Evolutionary conservation across 352 stramenopile species (phyloP).

Genomic region (Phytopythium chamaehyphon): DNA sequence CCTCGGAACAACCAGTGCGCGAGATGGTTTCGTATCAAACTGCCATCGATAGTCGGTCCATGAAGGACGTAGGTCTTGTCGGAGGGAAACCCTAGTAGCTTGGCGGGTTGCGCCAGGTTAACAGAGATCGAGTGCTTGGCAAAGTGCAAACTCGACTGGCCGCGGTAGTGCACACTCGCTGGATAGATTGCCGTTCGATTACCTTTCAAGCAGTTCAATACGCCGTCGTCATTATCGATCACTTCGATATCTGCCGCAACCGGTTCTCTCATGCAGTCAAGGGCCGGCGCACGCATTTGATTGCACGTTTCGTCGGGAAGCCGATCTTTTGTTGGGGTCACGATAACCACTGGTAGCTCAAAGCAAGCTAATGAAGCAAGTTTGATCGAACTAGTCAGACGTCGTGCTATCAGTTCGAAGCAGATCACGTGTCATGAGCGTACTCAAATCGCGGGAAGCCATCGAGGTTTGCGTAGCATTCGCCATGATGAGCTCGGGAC

Average conservation of each 20-base stretch:
- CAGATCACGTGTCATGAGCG: not conserved
- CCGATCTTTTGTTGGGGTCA: conserved; percentile 32
- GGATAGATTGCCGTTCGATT: conserved; percentile 28
- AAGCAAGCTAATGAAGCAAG: conserved; percentile 29
- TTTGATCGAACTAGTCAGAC: not conserved
- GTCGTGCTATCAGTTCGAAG: not conserved
- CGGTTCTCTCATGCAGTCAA: conserved; percentile 42
- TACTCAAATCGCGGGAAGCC: conserved; percentile 1
- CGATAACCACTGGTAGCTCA: conserved; percentile 44
- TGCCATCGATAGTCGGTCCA: conserved; percentile 52
- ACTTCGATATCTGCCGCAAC: conserved; percentile 44
- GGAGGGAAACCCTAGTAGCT: conserved; percentile 39
- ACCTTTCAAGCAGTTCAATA: conserved; percentile 37
- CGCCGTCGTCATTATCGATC: conserved; percentile 38
- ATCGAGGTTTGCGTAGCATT: not conserved
- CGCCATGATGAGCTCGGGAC: not conserved
- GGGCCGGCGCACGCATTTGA: conserved; percentile 31
- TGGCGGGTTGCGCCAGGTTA: conserved; percentile 22
- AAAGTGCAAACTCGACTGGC: conserved; percentile 57
- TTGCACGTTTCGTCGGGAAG: conserved; percentile 52
- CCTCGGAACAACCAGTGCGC: conserved; percentile 63
- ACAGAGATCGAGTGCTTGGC: conserved; percentile 50
- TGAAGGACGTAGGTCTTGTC: conserved; percentile 50
- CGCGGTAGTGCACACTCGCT: conserved; percentile 45
- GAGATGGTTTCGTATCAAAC: conserved; percentile 61